Evolutionary conservation across 1,139 yeast genomes (phyloP).

Genomic region (Torulaspora globosa): DNA sequence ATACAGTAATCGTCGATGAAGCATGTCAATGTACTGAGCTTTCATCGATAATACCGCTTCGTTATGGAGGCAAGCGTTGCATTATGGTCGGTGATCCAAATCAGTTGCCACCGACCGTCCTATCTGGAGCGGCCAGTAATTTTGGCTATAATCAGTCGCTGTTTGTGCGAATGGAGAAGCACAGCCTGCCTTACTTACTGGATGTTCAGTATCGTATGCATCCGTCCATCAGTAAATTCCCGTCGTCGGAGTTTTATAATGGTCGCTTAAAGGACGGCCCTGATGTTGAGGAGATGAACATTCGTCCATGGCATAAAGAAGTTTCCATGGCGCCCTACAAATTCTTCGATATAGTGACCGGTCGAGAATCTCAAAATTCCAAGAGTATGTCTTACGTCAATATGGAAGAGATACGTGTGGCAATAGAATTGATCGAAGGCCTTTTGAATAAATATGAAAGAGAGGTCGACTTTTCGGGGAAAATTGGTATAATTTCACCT

Average conservation of each 20-base stretch:
- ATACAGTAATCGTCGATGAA: slow-evolving; percentile 94
- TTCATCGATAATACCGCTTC: slow-evolving; percentile 84
- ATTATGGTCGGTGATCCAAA: slow-evolving; percentile 99
- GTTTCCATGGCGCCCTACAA: slow-evolving; percentile 64
- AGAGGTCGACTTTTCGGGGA: slow-evolving; percentile 55
- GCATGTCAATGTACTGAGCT: slow-evolving; percentile 97
- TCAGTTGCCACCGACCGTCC: slow-evolving; percentile 97
- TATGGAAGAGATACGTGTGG: slow-evolving; percentile 63
- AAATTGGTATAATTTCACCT: slow-evolving; percentile 89
- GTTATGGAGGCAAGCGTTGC: slow-evolving; percentile 88
- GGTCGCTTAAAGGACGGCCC: slow-evolving; percentile 74
- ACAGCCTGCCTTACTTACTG: slow-evolving; percentile 58
- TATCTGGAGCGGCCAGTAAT: slow-evolving; percentile 81
- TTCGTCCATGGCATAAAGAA: slow-evolving; percentile 70
- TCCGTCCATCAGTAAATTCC: slow-evolving; percentile 82
- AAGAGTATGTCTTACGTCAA: slow-evolving; percentile 70
- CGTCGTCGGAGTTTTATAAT: slow-evolving; percentile 76
- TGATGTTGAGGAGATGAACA: slow-evolving; percentile 54
- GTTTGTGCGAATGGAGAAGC: slow-evolving; percentile 88
- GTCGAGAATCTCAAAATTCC: slow-evolving; percentile 59
- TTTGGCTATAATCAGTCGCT: slow-evolving; percentile 84
- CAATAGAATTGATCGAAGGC: slow-evolving; percentile 61
- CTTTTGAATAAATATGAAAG: slow-evolving; percentile 49
- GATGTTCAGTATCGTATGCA: slow-evolving; percentile 99
- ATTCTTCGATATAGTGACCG: slow-evolving; percentile 69